Base-by-base conservation (phyloP, 805 yeast genomes). In the Kodamaea fukazawae region DNA sequence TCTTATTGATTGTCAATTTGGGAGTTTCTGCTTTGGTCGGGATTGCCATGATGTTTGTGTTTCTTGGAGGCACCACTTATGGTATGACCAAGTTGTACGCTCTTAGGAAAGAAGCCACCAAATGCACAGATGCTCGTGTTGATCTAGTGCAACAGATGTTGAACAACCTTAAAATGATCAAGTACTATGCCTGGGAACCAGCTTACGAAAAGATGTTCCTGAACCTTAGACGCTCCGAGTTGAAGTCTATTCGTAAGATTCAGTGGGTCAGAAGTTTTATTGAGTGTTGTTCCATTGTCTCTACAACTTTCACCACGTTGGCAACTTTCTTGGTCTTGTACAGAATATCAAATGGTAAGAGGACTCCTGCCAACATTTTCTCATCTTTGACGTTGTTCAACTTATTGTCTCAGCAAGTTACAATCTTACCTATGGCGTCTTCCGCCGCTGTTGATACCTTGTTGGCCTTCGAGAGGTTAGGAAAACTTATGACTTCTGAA, bases 151-250 rank as follows among this genome's bases (percentile, higher is more conserved):
- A 86, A 48, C 97, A 90, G 59, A 76, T 88, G 16, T 68, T 90
- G 48, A 79, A 76, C 53, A 79, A 84, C 48, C 76, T 90, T 73
- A 86, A 85, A 55, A 73, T 83, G 57, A 86, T 90, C 59, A 90
- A 90, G 64, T 86, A 75, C 58, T 90, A 89, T 57, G 86, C 95
- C 1, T 90, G 96, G 96, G 97, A 90, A 63, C 71, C 70, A 22
- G 88, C 96, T 1, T 90, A 87, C 56, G 70, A 71, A 39, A 59
- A 70, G 7, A 65, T 73, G 37, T 73, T 90, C 20, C 54, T 76
- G 10, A 70, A 67, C 8, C 67, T 77, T 17, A 76, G 97, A 57
- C 51, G 56, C 0, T 54, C 65, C 16, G 97, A 89, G 61, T 80
- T 85, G 75, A 49, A 54, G 3, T 66, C 69, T 36, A 73, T 89